These are phyloP conservation scores for Delonix regia DNA, from an alignment of 306 rosid species.

Conservation along the genomic window DNA sequence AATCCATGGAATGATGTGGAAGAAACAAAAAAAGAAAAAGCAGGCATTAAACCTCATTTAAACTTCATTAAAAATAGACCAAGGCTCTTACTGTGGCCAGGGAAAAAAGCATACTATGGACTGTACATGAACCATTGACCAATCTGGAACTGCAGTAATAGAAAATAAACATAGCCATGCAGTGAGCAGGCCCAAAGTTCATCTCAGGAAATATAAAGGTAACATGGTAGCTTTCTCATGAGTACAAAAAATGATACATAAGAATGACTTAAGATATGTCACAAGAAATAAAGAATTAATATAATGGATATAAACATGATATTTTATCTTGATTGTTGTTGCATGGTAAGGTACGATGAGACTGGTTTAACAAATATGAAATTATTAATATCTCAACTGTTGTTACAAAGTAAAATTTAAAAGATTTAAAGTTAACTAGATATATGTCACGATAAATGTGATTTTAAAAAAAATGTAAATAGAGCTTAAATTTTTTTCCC, in stretches of 20 bases:
- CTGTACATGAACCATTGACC: conserved; percentile 32
- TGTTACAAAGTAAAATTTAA: background rate
- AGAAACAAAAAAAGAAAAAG: conserved; percentile 35
- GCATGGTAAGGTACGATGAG: background rate
- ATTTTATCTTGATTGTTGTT: conserved; percentile 1
- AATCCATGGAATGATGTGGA: conserved; percentile 37
- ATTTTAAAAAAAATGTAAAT: background rate
- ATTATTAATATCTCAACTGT: background rate
- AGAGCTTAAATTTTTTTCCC: background rate
- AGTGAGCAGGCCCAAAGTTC: conserved; percentile 3
- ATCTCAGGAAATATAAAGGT: conserved; percentile 11
- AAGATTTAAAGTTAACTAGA: background rate
- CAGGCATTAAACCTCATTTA: background rate
- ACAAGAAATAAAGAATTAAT: background rate
- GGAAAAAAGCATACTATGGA: conserved; percentile 27
- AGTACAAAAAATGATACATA: conserved; percentile 1
- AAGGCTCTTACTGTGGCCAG: conserved; percentile 36
- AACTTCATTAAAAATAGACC: background rate
- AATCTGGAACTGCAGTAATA: conserved; percentile 33
- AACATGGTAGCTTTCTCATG: conserved; percentile 10
- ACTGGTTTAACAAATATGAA: background rate
- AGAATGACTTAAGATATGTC: background rate
- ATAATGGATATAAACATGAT: background rate
- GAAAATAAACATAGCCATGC: conserved; percentile 24
- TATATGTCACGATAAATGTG: background rate